A percentile compares a stretch with the other conserved stretches of the same genome.
Conservation (phyloP, 768 basidiomycete species). For the Psilocybe subaeruginosa region DNA sequence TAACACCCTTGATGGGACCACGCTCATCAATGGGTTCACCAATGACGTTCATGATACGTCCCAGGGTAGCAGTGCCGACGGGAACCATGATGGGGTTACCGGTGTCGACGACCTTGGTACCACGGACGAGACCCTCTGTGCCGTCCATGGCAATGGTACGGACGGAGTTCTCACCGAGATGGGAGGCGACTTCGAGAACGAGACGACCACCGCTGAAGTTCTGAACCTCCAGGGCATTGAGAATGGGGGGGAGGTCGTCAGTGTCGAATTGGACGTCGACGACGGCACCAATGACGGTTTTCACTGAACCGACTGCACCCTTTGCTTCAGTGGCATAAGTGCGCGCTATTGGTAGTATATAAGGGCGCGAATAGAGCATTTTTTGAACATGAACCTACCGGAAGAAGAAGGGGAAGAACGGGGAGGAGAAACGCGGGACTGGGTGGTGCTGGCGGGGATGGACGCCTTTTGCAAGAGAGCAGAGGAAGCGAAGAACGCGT, state of each 20-base stretch:
- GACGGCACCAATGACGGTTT: constrained; percentile 99
- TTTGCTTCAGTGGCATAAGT: constrained; percentile 92
- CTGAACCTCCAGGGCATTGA: constrained; percentile 98
- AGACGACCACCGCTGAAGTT: constrained; percentile 93
- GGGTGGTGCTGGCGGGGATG: constrained; percentile 51
- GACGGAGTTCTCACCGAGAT: constrained; percentile 98
- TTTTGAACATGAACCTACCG: constrained; percentile 39
- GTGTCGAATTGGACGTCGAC: constrained; percentile 99
- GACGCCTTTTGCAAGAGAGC: constrained; percentile 58
- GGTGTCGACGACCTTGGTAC: constrained; percentile 95
- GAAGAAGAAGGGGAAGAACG: constrained; percentile 48
- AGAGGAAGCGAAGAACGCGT: constrained; percentile 81
- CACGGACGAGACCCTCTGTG: constrained; percentile 99
- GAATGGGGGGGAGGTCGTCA: constrained; percentile 93
- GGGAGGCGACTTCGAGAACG: constrained; percentile 98
- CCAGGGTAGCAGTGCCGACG: constrained; percentile 92
- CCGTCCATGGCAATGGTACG: constrained; percentile 99
- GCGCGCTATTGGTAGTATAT: constrained; percentile 54
- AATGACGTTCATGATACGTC: constrained; percentile 99
- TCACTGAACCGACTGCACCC: constrained; percentile 75
- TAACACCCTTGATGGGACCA: constrained; percentile 97
- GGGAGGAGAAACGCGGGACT: constrained; percentile 48
- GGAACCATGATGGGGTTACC: constrained; percentile 97
- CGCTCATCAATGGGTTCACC: constrained; percentile 99
- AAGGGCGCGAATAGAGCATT: constrained; percentile 22